Percentiles rank a stretch among this genome's conserved stretches.
Conservation (phyloP, 768 basidiomycete genomes). For the Boletellus ananiceps region DNA sequence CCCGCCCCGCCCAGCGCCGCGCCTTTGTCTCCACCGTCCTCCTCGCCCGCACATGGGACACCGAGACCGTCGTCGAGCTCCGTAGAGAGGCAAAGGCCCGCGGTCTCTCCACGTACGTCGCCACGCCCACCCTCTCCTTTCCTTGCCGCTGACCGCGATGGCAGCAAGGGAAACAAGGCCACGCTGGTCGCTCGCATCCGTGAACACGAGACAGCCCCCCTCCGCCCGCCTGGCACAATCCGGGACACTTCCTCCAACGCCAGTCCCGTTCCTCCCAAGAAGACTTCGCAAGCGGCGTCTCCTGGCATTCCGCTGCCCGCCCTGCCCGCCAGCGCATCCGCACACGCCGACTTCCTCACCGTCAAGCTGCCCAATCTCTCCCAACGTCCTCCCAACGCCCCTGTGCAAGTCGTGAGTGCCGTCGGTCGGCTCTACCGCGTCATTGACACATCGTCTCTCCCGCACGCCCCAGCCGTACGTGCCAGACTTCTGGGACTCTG, state of each 20-base stretch:
- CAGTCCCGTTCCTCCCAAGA: constrained; percentile 7
- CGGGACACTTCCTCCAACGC: too few relatives aligned
- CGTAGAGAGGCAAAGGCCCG: constrained; percentile 51
- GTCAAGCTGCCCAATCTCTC: constrained; percentile 56
- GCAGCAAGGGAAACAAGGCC: constrained; percentile 57
- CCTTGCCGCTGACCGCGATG: constrained; percentile 4
- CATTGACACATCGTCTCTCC: constrained; percentile 3
- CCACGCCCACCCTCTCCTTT: not conserved
- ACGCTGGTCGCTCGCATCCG: constrained; percentile 51
- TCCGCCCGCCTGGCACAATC: not conserved
- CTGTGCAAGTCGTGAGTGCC: constrained; percentile 55
- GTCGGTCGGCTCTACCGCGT: constrained; percentile 4
- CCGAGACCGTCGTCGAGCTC: constrained; percentile 45
- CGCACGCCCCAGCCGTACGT: constrained; percentile 45
- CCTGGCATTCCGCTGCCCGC: constrained; percentile 42
- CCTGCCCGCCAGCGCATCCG: constrained; percentile 11
- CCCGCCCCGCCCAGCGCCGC: constrained; percentile 19
- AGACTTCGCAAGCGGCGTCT: constrained; percentile 29
- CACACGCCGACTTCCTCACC: constrained; percentile 37
- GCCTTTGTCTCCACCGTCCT: constrained; percentile 52
- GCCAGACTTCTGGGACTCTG: constrained; percentile 56
- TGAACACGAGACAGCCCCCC: constrained; percentile 40
- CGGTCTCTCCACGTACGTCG: constrained; percentile 51
- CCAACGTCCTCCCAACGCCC: constrained; percentile 36
- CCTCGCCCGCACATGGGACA: constrained; percentile 54